Evolutionary conservation across 257 asterid species (phyloP), one percentile per base, ranked within the genome.

Genomic region (Plantago elongata): DNA sequence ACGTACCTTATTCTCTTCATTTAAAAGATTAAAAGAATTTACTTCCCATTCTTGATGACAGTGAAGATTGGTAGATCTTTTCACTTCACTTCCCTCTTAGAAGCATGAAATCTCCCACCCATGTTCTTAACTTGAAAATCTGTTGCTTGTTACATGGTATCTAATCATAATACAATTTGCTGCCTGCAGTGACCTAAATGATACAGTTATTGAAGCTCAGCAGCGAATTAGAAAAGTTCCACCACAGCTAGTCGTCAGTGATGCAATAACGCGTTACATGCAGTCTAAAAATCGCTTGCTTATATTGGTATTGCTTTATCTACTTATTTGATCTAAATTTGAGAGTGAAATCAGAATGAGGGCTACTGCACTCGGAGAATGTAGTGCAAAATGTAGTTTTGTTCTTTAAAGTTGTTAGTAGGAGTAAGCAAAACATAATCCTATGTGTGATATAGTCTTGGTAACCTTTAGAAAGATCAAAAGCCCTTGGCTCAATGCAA

Each of bases 191-290:
- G 96, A 90, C 76, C 80, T 92, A 65, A 89, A 92, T 72, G 97
- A 86, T 68, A 89, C 99, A 57, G 95, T 86, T 69, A 82, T 92
- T 56, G 96, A 88, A 75, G 97, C 96, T 62, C 95, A 89, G 69
- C 86, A 78, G 77, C 80, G 99, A 74, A 86, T 79, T 65, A 84
- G 83, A 75, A 78, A 74, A 76, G 79, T 48, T 74, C 95, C 95
- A 1, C 97, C 99, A 13, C 84, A 42, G 22, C 88, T 92, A 62
- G 70, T 71, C 48, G 54, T 74, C 71, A 60, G 71, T 45, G 87
- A 81, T 62, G 95, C 97, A 18, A 79, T 79, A 66, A 55, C 65
- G 27, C 80, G 75, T 62, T 92, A 78, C 74, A 43, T 66, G 73
- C 83, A 78, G 73, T 86, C 99, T 45, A 81, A 79, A 14, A 92